These are phyloP conservation scores for Thalassiosira hispida DNA, from an alignment of 352 stramenopile genomes.

Conservation along the genomic window DNA sequence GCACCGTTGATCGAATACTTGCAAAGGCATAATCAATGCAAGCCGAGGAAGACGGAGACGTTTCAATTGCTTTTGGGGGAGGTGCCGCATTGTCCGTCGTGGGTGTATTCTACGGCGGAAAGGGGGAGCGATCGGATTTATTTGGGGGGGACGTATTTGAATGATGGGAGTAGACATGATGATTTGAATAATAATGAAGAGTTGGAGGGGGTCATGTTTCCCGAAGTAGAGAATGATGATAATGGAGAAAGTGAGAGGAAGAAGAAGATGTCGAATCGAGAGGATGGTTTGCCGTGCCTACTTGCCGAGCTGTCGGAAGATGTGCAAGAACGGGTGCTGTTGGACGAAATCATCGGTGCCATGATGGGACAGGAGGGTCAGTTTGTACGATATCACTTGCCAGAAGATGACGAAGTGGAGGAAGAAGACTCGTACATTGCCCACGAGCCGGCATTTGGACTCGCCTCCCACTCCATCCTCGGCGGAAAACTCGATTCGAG, in stretches of 20 bases:
- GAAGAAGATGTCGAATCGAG: not conserved
- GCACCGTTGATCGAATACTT: constrained; percentile 55
- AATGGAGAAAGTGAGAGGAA: not conserved
- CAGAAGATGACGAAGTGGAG: constrained; percentile 2
- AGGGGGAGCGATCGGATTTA: constrained; percentile 47
- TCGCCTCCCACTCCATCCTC: constrained; percentile 34
- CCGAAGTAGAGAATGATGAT: not conserved
- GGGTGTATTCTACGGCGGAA: constrained; percentile 40
- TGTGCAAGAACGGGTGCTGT: constrained; percentile 71
- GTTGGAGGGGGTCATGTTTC: constrained; percentile 36
- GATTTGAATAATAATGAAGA: constrained; percentile 26
- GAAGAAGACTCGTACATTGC: constrained; percentile 1
- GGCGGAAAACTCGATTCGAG: constrained; percentile 59
- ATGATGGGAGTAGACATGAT: constrained; percentile 6
- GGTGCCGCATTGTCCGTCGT: constrained; percentile 60
- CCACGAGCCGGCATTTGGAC: constrained; percentile 42
- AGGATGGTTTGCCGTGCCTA: not conserved
- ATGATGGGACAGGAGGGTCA: constrained; percentile 79
- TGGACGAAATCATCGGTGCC: constrained; percentile 78
- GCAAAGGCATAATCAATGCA: constrained; percentile 54
- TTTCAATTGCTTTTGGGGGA: constrained; percentile 65
- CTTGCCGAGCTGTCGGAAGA: constrained; percentile 30
- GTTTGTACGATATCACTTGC: constrained; percentile 54
- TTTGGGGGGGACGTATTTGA: constrained; percentile 57
- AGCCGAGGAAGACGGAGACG: constrained; percentile 52